Evolutionary conservation across 73 alveolate species (phyloP).

Genomic region (Tetrahymena elliotti): DNA sequence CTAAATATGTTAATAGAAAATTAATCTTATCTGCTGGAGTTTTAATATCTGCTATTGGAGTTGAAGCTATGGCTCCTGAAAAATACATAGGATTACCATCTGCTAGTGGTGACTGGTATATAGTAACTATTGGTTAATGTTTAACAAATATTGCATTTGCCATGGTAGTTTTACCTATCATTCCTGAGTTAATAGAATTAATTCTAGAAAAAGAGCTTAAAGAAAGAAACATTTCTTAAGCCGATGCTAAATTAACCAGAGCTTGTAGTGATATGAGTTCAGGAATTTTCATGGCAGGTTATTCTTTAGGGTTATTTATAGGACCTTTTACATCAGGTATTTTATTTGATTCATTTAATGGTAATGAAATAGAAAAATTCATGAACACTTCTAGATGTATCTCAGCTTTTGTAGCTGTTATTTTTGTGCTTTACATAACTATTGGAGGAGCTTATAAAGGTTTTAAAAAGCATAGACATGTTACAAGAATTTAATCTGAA

Average conservation of each 20-base stretch:
- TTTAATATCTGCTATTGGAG: background rate
- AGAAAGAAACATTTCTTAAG: background rate
- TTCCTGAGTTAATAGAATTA: background rate
- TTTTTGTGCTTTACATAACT: background rate
- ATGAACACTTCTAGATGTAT: background rate
- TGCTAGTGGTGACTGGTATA: background rate
- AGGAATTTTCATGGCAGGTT: constrained; percentile 32
- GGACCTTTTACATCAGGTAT: constrained; percentile 30
- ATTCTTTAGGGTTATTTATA: constrained; percentile 23
- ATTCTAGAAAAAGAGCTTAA: background rate
- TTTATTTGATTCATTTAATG: constrained; percentile 20
- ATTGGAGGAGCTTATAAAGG: background rate
- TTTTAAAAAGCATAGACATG: background rate
- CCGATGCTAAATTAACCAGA: background rate
- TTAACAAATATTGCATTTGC: background rate
- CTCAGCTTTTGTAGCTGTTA: background rate
- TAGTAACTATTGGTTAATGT: background rate
- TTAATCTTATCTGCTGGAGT: background rate
- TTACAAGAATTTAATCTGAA: background rate
- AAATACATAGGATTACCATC: background rate
- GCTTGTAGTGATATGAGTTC: constrained; percentile 17
- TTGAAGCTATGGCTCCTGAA: background rate
- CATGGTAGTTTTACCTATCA: background rate
- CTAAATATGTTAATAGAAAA: background rate
- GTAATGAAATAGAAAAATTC: background rate